Conservation (phyloP, 208 protist genomes). For the Leishmania aethiopica region DNA sequence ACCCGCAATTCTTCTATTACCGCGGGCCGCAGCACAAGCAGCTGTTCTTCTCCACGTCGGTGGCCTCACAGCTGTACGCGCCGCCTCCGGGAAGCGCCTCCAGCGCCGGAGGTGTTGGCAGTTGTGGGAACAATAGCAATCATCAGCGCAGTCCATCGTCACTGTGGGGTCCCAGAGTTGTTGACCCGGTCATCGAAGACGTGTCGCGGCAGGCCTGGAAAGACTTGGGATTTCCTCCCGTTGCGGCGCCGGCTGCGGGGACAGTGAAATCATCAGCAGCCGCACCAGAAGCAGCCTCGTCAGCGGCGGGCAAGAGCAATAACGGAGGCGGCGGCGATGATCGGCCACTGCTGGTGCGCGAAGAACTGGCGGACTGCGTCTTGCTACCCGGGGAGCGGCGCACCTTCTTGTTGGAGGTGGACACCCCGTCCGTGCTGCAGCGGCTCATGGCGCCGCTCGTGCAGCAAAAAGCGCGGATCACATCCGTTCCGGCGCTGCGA, state of each 20-base stretch:
- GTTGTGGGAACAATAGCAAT: background rate
- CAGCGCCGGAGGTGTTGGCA: background rate
- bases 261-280: background rate
- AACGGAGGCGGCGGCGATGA: background rate
- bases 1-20: constrained; percentile 60
- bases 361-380: constrained; percentile 50
- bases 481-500: background rate
- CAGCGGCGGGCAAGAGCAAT: background rate
- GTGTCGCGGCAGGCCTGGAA: constrained; percentile 29
- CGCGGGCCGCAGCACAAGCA: constrained; percentile 7
- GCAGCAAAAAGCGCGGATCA: background rate
- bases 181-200: constrained; percentile 17
- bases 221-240: constrained; percentile 16
- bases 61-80: constrained; percentile 12
- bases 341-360: constrained; percentile 28
- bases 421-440: constrained; percentile 22
- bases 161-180: constrained; percentile 16
- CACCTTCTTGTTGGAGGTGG: constrained; percentile 33
- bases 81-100: background rate
- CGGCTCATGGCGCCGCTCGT: constrained; percentile 17
- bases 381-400: constrained; percentile 51
- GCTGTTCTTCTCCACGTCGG: background rate
- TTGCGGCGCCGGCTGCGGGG: background rate
- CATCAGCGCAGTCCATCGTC: constrained; percentile 10
- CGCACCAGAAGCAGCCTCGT: background rate